Evolutionary conservation across 805 yeast genomes (phyloP).

Genomic region (Yamadazyma sp.): DNA sequence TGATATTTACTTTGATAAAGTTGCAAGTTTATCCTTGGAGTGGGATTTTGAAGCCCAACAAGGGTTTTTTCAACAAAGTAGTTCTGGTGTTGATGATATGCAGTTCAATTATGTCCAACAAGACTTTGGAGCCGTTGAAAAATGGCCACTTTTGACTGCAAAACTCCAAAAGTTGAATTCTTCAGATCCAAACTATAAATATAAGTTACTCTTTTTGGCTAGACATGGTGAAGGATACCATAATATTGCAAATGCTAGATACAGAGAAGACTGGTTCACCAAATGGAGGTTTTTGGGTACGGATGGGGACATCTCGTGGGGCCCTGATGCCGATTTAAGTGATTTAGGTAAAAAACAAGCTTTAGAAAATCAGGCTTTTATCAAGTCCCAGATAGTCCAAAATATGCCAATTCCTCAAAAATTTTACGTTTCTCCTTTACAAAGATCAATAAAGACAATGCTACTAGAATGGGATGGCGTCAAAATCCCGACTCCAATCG

Average conservation of each 20-base stretch:
- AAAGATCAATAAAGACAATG: slow-evolving; percentile 57
- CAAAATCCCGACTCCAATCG: slow-evolving; percentile 28
- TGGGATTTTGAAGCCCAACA: slow-evolving; percentile 46
- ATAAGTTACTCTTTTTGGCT: slow-evolving; percentile 52
- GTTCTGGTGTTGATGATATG: slow-evolving; percentile 42
- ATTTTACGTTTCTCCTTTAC: slow-evolving; percentile 61
- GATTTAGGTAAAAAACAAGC: slow-evolving; percentile 57
- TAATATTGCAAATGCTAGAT: slow-evolving; percentile 50
- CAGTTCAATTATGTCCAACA: slow-evolving; percentile 40
- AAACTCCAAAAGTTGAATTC: slow-evolving; percentile 33
- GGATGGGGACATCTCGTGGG: slow-evolving; percentile 56
- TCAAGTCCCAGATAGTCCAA: slow-evolving; percentile 38
- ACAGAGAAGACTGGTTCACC: slow-evolving; percentile 54
- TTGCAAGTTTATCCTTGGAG: slow-evolving; percentile 17
- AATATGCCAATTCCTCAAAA: slow-evolving; percentile 57
- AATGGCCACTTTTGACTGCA: slow-evolving; percentile 37
- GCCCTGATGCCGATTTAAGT: slow-evolving; percentile 61
- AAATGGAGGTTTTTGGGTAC: slow-evolving; percentile 53
- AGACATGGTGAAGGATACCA: slow-evolving; percentile 75
- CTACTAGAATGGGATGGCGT: slow-evolving; percentile 49
- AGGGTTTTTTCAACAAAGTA: slow-evolving; percentile 50
- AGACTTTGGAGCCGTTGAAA: slow-evolving; percentile 42
- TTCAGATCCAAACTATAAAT: slow-evolving; percentile 13
- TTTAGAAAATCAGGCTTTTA: slow-evolving; percentile 38
- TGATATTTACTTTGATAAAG: slow-evolving; percentile 10